Conservation (phyloP, 768 basidiomycete species). For the Calvatia gigantea region DNA sequence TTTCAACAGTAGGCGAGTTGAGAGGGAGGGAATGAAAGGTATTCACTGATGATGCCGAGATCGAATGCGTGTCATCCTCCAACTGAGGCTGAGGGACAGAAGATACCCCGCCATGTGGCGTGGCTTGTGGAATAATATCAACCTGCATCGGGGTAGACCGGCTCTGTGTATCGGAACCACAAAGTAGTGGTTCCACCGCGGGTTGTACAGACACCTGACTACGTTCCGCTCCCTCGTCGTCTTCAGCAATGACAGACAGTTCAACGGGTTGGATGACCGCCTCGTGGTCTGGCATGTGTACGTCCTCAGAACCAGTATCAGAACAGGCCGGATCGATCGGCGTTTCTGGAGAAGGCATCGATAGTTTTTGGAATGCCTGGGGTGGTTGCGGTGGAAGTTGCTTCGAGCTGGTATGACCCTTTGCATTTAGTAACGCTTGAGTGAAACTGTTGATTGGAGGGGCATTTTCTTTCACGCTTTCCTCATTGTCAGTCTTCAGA, state of each 20-base stretch:
- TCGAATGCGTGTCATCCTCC: conserved; percentile 5
- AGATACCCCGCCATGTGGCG: background rate
- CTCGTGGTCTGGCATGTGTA: background rate
- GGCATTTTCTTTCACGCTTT: conserved; percentile 32
- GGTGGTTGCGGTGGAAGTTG: conserved; percentile 12
- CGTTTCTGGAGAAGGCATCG: background rate
- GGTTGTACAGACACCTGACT: conserved; percentile 24
- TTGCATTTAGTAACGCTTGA: conserved; percentile 36
- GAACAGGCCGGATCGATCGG: background rate
- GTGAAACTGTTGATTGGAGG: conserved; percentile 46
- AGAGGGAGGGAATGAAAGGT: conserved; percentile 36
- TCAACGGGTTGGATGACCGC: conserved; percentile 33
- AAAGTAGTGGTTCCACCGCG: background rate
- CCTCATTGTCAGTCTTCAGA: conserved; percentile 28
- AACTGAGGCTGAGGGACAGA: background rate
- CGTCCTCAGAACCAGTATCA: background rate
- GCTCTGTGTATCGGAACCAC: background rate
- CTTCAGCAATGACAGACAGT: conserved; percentile 70
- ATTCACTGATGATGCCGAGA: conserved; percentile 29
- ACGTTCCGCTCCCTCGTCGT: conserved; percentile 55
- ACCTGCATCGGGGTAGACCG: background rate
- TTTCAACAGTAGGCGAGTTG: conserved; percentile 27
- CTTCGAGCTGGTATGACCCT: background rate
- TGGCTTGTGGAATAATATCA: background rate
- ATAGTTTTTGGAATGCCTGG: conserved; percentile 11